Base-by-base conservation (phyloP, 2,329 filamentous ascomycete genomes). In the Cladosporium sp. region DNA sequence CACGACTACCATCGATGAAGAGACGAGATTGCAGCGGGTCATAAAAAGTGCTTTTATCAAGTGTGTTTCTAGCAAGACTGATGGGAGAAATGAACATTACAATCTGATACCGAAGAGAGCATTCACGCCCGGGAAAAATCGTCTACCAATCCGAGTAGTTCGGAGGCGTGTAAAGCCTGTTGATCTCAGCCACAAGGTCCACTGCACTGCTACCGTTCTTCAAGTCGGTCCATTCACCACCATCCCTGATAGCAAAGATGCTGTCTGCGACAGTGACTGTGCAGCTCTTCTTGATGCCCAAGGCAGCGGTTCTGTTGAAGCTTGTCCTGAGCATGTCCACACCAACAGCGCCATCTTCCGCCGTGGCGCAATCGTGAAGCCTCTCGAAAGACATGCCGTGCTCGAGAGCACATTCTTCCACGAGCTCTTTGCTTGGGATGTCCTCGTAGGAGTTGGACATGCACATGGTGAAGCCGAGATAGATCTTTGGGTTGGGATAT, bases 381-480 rank as follows among this genome's bases (percentile, higher is more conserved):
- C 86, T 84, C 30, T 88, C 84, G 76, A 97, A 92, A 74, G 95
- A 90, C 59, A 98, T 88, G 32, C 92, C 93, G 75, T 97, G 92
- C 79, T 98, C 92, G 60, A 97, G 83, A 3, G 95, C 92, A 77
- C 95, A 99, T 75, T 92, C 88, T 76, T 96, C 86, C 49, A 97
- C 85, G 21, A 97, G 85, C n/a, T 85, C 84, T 60, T 90, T 86
- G 38, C 91, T 83, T 1, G 95, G 94, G 38, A 99, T 97, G 8
- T 88, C 79, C 26, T 83, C 65, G 78, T 93, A 99, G 68, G 93
- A 86, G 69, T 85, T 86, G 26, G 89, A 88, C 66, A 99, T 81
- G 80, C 95, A 99, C 86, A 96, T 95, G 66, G 92, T 90, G 80
- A 98, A 99, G 68, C 94, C 94, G 26, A 99, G 88, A 73, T 90